Base-by-base conservation (phyloP, 2,329 filamentous ascomycete species). In the Helotiales sp. region DNA sequence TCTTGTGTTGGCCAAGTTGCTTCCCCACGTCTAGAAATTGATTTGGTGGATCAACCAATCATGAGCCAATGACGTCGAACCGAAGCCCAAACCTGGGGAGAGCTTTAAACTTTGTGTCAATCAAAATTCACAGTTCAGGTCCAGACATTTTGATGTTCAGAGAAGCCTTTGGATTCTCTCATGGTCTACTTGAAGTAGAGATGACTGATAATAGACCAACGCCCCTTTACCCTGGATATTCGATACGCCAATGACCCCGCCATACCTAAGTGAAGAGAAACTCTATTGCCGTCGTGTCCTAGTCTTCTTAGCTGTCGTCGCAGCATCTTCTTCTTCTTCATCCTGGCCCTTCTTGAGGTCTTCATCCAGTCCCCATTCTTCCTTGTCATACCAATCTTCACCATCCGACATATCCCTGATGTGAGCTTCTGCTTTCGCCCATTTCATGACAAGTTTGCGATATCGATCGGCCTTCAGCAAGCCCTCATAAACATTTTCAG, bases 361-460 rank as follows among this genome's bases (percentile, higher is more conserved):
- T 60, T 89, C 87, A 8, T 84, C 81, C 49, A 95, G 72, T 0
- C 83, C 84, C 89, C 90, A 93, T 74, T 91, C 88, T 53, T 91
- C 87, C 68, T 83, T 84, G 72, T 96, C 91, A 69, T 92, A 93
- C 89, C 90, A 96, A 71, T 96, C 91, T 76, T 96, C 91, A 10
- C 90, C 90, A 70, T 96, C 91, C 51, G 88, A 92, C 86, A 95
- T 86, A 71, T 93, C 89, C 34, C 68, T 63, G 52, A 78, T 79
- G 67, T 93, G 90, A 22, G 82, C 89, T 74, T 93, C 90, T 1
- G 90, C 87, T 70, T 91, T 91, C 64, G 86, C 82, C 87, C 89
- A 92, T 64, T 84, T 82, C 70, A 88, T 81, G 2, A 95, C 89
- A 19, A 85, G 81, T 66, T 84, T 85, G 27, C 90, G 82, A 72